phyloP scores from a whole-genome alignment of 306 rosid species.

The Adenanthera pavonina region DNA sequence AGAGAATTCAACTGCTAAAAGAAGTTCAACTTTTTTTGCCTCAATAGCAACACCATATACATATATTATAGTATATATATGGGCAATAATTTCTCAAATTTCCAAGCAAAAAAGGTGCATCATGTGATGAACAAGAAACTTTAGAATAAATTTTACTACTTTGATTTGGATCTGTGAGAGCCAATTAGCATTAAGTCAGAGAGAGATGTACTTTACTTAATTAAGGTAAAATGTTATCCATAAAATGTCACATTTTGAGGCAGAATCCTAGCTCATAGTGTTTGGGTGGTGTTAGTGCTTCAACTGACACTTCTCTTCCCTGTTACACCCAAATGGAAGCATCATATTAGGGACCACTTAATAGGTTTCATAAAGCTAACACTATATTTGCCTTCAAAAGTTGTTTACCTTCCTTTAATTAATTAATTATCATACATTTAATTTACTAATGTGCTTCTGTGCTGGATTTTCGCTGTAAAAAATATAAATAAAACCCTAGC shows the following conservation, averaged over 20 bases:
- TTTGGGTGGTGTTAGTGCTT: slow-evolving; percentile 59
- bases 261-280: slow-evolving; percentile 66
- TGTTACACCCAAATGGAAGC: slow-evolving; percentile 71
- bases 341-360: slow-evolving; percentile 74
- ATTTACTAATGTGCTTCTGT: slow-evolving; percentile 42
- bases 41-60: neutral
- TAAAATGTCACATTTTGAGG: slow-evolving; percentile 45
- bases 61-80: neutral
- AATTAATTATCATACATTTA: no score
- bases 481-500: neutral
- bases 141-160: slow-evolving; percentile 41
- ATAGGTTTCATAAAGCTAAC: slow-evolving; percentile 72
- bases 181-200: slow-evolving; percentile 57
- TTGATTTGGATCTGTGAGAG: slow-evolving; percentile 43
- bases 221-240: slow-evolving; percentile 41
- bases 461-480: slow-evolving; percentile 45
- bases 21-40: neutral
- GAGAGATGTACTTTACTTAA: slow-evolving; percentile 44
- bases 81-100: neutral
- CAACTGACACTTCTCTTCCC: slow-evolving; percentile 62
- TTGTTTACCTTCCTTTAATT: slow-evolving; percentile 39
- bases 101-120: slow-evolving; percentile 46
- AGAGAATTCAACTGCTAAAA: neutral
- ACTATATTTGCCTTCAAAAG: slow-evolving; percentile 43
- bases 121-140: slow-evolving; percentile 59